These are phyloP conservation scores for Stygiomarasmius scandens DNA, from an alignment of 1,284 basidiomycete genomes.

Conservation along the genomic window DNA sequence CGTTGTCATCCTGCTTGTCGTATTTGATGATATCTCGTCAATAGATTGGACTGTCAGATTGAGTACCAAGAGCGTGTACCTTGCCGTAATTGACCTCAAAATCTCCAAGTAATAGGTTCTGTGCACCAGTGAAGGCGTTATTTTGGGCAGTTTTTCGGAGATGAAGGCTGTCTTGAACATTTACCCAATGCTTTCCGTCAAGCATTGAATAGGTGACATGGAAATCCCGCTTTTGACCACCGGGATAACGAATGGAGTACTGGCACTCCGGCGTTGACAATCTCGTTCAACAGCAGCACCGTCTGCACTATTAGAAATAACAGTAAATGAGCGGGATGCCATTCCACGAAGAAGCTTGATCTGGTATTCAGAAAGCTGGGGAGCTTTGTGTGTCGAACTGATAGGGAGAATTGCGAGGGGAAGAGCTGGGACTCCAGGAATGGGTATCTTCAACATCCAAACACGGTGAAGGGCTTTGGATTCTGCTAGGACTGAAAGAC, in stretches of 20 bases:
- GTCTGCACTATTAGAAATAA: constrained; percentile 20
- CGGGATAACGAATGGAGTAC: constrained; percentile 18
- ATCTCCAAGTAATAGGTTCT: constrained; percentile 18
- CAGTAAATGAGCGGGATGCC: not conserved
- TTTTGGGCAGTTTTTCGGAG: constrained; percentile 23
- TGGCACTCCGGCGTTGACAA: constrained; percentile 15
- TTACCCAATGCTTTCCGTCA: constrained; percentile 11
- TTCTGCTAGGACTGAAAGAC: too few relatives aligned
- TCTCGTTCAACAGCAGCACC: constrained; percentile 25
- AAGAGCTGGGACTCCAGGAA: constrained; percentile 24
- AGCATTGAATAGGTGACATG: constrained; percentile 11
- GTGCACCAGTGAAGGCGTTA: constrained; percentile 21
- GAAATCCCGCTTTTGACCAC: not conserved
- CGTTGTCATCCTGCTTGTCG: constrained; percentile 14
- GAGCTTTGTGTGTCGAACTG: constrained; percentile 13
- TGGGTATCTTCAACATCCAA: constrained; percentile 24
- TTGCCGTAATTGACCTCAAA: constrained; percentile 16
- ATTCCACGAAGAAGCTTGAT: not conserved
- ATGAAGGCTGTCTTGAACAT: constrained; percentile 25
- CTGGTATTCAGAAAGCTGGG: constrained; percentile 12
- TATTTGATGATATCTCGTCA: constrained; percentile 4
- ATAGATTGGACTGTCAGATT: constrained; percentile 9
- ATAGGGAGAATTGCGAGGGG: constrained; percentile 26
- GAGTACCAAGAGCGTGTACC: constrained; percentile 14
- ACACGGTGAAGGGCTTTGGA: too few relatives aligned